Base-by-base conservation (phyloP, 2,329 filamentous ascomycete species). In the Parastagonospora avenae region DNA sequence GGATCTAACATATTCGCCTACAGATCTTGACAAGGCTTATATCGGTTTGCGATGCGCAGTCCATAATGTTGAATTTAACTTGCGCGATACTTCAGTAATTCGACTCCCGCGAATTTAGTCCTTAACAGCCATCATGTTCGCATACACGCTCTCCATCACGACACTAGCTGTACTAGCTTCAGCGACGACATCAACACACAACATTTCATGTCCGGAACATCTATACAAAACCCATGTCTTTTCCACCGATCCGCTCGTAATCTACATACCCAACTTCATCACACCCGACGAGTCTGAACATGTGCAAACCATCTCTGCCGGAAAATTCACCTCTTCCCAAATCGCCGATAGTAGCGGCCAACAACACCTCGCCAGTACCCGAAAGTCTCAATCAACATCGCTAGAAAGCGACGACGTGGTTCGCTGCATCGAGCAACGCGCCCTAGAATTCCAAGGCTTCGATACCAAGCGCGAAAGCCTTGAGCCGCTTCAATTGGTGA, bases 231-330 rank as follows among this genome's bases (percentile, higher is more conserved):
- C 79, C 2, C 80, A 81, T 52, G 73, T 85, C 11, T 77, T 83
- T 43, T 81, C 78, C 12, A 72, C 76, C n/a, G 74, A 76, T 38
- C 83, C 83, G 0, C 67, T 85, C 42, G 71, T 85, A 24, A 74
- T 85, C 11, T 84, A 85, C 64, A 78, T 85, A 37, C 79, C 82
- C 56, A 67, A 74, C 47, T 85, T 84, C 64, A 59, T 85, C n/a
- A 79, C 74, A n/a, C 52, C 58, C 2, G 48, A 66, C 0, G 82
- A 85, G 66, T 74, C 77, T 8, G 62, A 74, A 10, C 76, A 82
- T 61, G 67, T 84, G 9, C 67, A 83, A 15, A 61, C 74, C 7
- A 73, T 80, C 31, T 83, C 81, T 79, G 80, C 72, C 50, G 59
- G 37, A 12, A 47, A 46, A 24, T 61, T 66, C 48, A 30, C 45